phyloP scores from a whole-genome alignment of 1,139 yeast species.

The Eremothecium cymbalariae region DNA sequence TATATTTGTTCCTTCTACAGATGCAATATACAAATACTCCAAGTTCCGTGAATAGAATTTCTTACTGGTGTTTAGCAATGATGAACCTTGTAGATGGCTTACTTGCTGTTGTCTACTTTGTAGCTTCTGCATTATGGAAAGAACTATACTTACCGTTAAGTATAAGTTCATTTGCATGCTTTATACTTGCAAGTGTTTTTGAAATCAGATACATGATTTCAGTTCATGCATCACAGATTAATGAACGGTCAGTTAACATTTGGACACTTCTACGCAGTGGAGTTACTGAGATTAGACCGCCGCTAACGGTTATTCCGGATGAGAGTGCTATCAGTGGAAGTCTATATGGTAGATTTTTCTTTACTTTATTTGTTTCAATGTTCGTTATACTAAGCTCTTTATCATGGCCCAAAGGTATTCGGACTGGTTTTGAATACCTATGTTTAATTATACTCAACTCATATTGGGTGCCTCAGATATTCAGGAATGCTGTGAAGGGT shows the following conservation, averaged over 20 bases:
- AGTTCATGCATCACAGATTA: constrained; percentile 63
- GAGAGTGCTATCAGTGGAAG: constrained; percentile 54
- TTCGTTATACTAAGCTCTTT: constrained; percentile 51
- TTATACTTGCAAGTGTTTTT: constrained; percentile 64
- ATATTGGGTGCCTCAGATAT: constrained; percentile 87
- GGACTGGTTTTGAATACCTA: constrained; percentile 52
- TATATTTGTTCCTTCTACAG: constrained; percentile 49
- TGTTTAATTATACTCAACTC: constrained; percentile 51
- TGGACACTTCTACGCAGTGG: constrained; percentile 22
- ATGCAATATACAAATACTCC: constrained; percentile 70
- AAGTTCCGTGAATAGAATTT: constrained; percentile 63
- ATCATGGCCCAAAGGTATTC: constrained; percentile 53
- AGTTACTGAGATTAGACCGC: constrained; percentile 17
- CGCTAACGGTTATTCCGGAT: constrained; percentile 33
- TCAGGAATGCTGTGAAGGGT: constrained; percentile 54
- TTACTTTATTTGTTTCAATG: constrained; percentile 49
- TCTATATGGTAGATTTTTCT: constrained; percentile 55
- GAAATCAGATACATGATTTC: constrained; percentile 69
- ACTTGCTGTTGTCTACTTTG: constrained; percentile 51
- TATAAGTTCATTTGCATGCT: constrained; percentile 61
- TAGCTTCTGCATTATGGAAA: constrained; percentile 48
- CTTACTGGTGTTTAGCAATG: constrained; percentile 51
- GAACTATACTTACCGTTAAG: constrained; percentile 59
- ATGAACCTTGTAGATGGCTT: constrained; percentile 62
- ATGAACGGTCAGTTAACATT: constrained; percentile 40